Percentiles rank a stretch among this genome's conserved stretches.
These are phyloP conservation scores for Annulohypoxylon bovei DNA, from an alignment of 495 filamentous ascomycete species.

Conservation along the genomic window DNA sequence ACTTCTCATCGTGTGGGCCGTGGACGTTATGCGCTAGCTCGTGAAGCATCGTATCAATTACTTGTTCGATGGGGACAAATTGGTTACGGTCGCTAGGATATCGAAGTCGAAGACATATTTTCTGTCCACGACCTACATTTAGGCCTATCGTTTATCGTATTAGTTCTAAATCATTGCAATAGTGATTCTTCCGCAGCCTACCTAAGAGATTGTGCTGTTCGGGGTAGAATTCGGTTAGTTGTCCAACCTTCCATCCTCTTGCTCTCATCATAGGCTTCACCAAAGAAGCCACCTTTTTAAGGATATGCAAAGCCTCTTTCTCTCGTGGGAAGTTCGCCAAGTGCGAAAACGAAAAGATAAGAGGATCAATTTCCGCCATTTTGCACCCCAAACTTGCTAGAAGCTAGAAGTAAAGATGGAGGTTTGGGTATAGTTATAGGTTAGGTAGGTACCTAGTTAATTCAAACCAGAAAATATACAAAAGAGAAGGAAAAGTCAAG, in stretches of 20 bases:
- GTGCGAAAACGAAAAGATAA: conserved; percentile 82
- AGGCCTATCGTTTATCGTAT: conserved; percentile 60
- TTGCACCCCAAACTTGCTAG: conserved; percentile 16
- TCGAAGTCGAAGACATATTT: conserved; percentile 85
- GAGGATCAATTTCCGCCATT: conserved; percentile 73
- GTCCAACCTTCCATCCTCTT: conserved; percentile 79
- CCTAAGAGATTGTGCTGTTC: conserved; percentile 78
- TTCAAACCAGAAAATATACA: background rate
- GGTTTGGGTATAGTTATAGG: too few species aligned
- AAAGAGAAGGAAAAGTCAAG: background rate
- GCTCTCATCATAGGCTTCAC: conserved; percentile 97
- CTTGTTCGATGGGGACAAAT: conserved; percentile 82
- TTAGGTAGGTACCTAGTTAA: background rate
- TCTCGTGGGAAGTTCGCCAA: conserved; percentile 75
- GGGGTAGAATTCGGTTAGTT: conserved; percentile 88
- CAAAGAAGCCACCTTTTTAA: conserved; percentile 85
- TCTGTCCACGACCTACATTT: conserved; percentile 78
- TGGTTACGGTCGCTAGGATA: conserved; percentile 77
- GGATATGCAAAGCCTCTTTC: conserved; percentile 80
- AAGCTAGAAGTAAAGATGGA: background rate
- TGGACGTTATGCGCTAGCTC: conserved; percentile 91
- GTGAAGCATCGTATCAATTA: conserved; percentile 94
- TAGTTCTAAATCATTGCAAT: background rate
- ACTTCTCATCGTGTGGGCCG: conserved; percentile 83
- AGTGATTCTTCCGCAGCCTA: conserved; percentile 30